These are phyloP conservation scores for Lactarius hatsudake DNA, from an alignment of 768 basidiomycete genomes.

Conservation along the genomic window DNA sequence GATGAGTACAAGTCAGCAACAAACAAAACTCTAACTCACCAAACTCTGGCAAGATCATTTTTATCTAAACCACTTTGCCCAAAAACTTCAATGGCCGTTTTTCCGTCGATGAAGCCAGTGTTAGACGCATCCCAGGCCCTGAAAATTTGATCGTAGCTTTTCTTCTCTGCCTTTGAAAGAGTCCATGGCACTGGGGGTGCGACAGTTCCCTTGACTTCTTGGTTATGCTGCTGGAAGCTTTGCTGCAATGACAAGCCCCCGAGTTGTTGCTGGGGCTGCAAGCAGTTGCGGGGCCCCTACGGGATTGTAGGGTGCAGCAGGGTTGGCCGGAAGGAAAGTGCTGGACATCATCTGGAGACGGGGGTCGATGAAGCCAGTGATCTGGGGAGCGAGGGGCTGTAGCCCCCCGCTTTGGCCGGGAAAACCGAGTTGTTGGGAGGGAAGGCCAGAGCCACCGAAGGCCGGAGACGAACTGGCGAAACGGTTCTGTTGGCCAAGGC, in stretches of 20 bases:
- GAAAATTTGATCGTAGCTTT: slow-evolving; percentile 95
- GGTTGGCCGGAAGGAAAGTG: slow-evolving; percentile 83
- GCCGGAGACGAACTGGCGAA: slow-evolving; percentile 60
- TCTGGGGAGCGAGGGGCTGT: slow-evolving; percentile 61
- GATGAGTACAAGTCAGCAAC: slow-evolving; percentile 11
- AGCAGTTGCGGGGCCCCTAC: slow-evolving; percentile 69
- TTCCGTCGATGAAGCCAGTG: slow-evolving; percentile 83
- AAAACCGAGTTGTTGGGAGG: slow-evolving; percentile 61
- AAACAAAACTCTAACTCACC: slow-evolving; percentile 51
- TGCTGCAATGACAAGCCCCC: slow-evolving; percentile 67
- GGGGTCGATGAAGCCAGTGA: slow-evolving; percentile 81
- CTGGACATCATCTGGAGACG: slow-evolving; percentile 85
- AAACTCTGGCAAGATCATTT: slow-evolving; percentile 90
- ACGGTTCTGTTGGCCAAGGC: slow-evolving; percentile 43
- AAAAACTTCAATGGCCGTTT: slow-evolving; percentile 87
- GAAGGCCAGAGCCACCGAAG: slow-evolving; percentile 41
- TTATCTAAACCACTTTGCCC: slow-evolving; percentile 86
- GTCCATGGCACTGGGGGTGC: slow-evolving; percentile 82
- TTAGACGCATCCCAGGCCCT: slow-evolving; percentile 87
- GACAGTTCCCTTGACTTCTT: slow-evolving; percentile 61
- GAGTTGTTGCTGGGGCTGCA: slow-evolving; percentile 43
- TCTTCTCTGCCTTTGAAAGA: slow-evolving; percentile 85
- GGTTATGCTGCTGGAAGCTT: slow-evolving; percentile 85
- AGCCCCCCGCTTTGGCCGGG: slow-evolving; percentile 38
- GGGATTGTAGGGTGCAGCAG: slow-evolving; percentile 54